Evolutionary conservation across 192 early-diverging fungal species (phyloP).

Genomic region (Rhizoclosmatium globosum): DNA sequence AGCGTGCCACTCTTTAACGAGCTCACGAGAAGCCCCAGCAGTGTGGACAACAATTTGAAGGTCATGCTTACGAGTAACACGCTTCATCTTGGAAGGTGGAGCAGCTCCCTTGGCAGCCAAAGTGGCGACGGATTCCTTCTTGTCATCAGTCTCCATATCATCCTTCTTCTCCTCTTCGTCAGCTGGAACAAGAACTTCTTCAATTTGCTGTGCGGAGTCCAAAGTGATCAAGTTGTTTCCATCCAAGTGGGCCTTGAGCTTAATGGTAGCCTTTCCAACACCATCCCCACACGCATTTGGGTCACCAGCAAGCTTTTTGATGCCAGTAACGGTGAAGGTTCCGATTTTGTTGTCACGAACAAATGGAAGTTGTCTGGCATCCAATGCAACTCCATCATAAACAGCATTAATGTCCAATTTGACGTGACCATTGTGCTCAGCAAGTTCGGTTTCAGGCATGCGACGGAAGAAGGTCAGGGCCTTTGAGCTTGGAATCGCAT

Average conservation of each 20-base stretch:
- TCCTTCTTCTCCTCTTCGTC: conserved; percentile 75
- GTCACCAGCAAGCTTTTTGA: conserved; percentile 63
- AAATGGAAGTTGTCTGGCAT: conserved; percentile 69
- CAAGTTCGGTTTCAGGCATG: conserved; percentile 63
- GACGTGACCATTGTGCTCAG: conserved; percentile 42
- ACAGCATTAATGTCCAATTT: conserved; percentile 84
- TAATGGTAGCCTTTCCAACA: conserved; percentile 74
- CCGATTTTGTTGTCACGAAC: conserved; percentile 83
- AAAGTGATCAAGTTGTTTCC: conserved; percentile 70
- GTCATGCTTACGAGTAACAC: conserved; percentile 87
- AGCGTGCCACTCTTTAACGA: conserved; percentile 74
- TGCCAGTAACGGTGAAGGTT: conserved; percentile 85
- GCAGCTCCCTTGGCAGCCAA: conserved; percentile 17
- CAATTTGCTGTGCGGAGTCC: conserved; percentile 87
- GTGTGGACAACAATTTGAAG: conserved; percentile 75
- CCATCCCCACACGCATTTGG: conserved; percentile 63
- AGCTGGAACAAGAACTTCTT: conserved; percentile 75
- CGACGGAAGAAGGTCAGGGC: conserved; percentile 88
- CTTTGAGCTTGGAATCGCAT: conserved; percentile 88
- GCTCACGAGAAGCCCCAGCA: conserved; percentile 63
- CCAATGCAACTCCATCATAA: conserved; percentile 66
- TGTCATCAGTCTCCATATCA: conserved; percentile 46
- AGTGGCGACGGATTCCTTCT: conserved; percentile 17
- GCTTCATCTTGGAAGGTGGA: conserved; percentile 82
- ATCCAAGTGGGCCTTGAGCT: conserved; percentile 92